A percentile compares a stretch with the other conserved stretches of the same genome.
These are phyloP conservation scores for Leccinum rimulosum DNA, from an alignment of 768 basidiomycete species.

Conservation along the genomic window DNA sequence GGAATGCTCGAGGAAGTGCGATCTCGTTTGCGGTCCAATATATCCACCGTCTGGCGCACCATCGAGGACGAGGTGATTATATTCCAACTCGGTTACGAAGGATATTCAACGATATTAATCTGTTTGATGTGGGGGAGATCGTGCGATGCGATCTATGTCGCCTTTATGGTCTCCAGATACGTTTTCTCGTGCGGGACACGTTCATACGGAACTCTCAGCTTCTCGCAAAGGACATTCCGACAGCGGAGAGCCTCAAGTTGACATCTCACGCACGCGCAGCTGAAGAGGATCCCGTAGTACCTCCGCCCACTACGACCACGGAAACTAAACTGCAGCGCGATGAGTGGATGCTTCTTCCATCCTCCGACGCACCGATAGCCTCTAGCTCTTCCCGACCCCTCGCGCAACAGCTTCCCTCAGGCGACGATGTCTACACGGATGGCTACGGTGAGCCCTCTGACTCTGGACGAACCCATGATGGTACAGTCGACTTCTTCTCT, in stretches of 20 bases:
- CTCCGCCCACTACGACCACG: slow-evolving; percentile 46
- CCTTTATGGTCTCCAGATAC: too few relatives aligned
- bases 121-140: too few relatives aligned
- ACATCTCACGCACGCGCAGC: slow-evolving; percentile 54
- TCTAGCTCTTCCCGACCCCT: slow-evolving; percentile 32
- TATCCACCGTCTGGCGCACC: too few relatives aligned
- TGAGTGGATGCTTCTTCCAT: slow-evolving; percentile 83
- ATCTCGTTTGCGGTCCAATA: too few relatives aligned
- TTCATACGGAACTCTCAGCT: slow-evolving; percentile 38
- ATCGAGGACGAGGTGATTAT: too few relatives aligned
- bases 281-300: slow-evolving; percentile 39
- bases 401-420: slow-evolving; percentile 25
- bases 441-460: slow-evolving; percentile 57
- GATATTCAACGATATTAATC: too few relatives aligned
- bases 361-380: slow-evolving; percentile 27
- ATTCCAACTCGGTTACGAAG: too few relatives aligned
- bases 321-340: slow-evolving; percentile 63
- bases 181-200: background rate
- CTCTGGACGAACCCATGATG: slow-evolving; percentile 47
- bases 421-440: slow-evolving; percentile 59
- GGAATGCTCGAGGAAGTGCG: too few relatives aligned
- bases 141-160: too few relatives aligned
- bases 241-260: slow-evolving; percentile 66
- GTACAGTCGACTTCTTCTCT: slow-evolving; percentile 86
- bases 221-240: slow-evolving; percentile 73